A percentile compares a stretch with the other conserved stretches of the same genome.
phyloP scores from a whole-genome alignment of 805 yeast genomes.

The Saccharomycopsis sp. region DNA sequence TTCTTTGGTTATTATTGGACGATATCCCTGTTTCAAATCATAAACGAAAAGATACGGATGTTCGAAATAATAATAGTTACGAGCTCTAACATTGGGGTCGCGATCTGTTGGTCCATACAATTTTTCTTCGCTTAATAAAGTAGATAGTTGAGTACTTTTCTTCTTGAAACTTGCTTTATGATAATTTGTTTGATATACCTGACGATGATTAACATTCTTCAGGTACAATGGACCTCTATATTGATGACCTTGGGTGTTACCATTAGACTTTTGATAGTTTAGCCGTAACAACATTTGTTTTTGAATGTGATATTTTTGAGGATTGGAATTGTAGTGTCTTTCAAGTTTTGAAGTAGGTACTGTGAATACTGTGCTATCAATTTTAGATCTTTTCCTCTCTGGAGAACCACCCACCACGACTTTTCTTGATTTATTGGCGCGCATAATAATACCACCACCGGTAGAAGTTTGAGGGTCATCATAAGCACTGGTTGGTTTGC shows the following conservation, averaged over 20 bases:
- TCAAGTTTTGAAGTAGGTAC: too few species aligned
- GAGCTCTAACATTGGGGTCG: conserved; percentile 78
- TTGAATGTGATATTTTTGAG: too few species aligned
- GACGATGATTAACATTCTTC: not conserved
- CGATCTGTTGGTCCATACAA: conserved; percentile 81
- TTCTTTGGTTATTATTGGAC: conserved; percentile 79
- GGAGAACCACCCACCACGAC: too few species aligned
- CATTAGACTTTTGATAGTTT: too few species aligned
- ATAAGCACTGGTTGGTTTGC: too few species aligned
- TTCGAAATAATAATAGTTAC: conserved; percentile 76
- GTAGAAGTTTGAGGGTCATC: too few species aligned
- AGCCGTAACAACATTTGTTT: too few species aligned
- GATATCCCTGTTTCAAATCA: conserved; percentile 67
- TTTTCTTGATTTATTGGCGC: not conserved
- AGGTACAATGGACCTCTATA: not conserved
- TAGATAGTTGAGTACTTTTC: conserved; percentile 38
- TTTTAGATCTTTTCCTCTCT: too few species aligned
- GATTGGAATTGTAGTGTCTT: too few species aligned
- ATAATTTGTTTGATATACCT: not conserved
- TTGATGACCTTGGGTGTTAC: too few species aligned
- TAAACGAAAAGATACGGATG: conserved; percentile 70
- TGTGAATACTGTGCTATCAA: too few species aligned
- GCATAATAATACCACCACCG: not conserved
- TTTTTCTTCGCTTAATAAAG: conserved; percentile 76
- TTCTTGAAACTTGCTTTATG: not conserved